Conservation (phyloP, 768 basidiomycete species). For the Podaxis pistillaris region DNA sequence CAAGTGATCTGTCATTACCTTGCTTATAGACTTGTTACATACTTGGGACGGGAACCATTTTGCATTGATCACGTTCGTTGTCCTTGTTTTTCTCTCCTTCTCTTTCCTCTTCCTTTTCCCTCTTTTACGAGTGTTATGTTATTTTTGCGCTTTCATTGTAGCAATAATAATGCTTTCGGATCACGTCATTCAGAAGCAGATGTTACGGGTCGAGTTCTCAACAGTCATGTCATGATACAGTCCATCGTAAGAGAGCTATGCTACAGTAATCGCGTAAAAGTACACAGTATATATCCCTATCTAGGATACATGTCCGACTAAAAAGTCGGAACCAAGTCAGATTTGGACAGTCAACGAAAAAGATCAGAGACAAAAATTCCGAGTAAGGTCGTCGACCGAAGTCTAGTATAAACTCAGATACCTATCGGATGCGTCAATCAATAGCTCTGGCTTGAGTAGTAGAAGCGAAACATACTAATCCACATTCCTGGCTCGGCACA, state of each 20-base stretch:
- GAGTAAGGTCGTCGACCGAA: neutral
- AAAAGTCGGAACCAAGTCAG: neutral
- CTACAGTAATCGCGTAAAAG: slow-evolving; percentile 11
- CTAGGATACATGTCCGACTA: neutral
- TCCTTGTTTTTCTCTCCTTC: slow-evolving; percentile 25
- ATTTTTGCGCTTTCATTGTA: slow-evolving; percentile 18
- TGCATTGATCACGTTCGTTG: slow-evolving; percentile 21
- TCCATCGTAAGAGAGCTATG: slow-evolving; percentile 10
- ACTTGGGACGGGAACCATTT: slow-evolving; percentile 30
- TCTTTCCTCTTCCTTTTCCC: slow-evolving; percentile 26
- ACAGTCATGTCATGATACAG: slow-evolving; percentile 12
- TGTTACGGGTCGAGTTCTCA: neutral
- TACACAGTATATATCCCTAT: slow-evolving; percentile 4
- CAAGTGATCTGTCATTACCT: slow-evolving; percentile 18
- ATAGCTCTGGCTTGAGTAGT: neutral
- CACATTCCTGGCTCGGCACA: slow-evolving; percentile 79
- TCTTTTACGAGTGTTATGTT: slow-evolving; percentile 25
- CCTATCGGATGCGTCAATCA: slow-evolving; percentile 4
- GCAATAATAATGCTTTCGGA: slow-evolving; percentile 14
- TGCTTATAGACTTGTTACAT: slow-evolving; percentile 34
- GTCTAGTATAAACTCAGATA: slow-evolving; percentile 3
- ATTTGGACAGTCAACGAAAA: neutral
- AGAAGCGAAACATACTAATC: slow-evolving; percentile 54
- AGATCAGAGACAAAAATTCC: too few relatives aligned
- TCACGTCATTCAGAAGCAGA: slow-evolving; percentile 4